These are phyloP conservation scores for Blastobotrys indianensis DNA, from an alignment of 1,139 yeast genomes.

Conservation along the genomic window DNA sequence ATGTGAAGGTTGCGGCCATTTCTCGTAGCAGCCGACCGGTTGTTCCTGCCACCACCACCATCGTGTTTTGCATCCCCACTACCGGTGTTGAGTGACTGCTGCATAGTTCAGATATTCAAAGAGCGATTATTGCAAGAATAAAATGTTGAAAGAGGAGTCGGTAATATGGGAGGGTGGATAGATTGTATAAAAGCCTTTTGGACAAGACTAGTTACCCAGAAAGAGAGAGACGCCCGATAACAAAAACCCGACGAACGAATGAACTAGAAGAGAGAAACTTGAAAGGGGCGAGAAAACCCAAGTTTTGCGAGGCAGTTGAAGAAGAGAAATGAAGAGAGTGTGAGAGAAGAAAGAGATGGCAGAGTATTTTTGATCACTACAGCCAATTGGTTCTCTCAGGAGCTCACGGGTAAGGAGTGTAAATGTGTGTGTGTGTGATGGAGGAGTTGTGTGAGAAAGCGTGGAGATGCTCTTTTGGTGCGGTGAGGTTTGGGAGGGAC, in stretches of 20 bases:
- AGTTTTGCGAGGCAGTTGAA: neutral
- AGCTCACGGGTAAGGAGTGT: too few species aligned
- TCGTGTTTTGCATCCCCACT: neutral
- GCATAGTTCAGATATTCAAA: neutral
- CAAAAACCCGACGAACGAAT: neutral
- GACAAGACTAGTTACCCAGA: neutral
- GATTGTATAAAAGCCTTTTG: too few species aligned
- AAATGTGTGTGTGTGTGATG: too few species aligned
- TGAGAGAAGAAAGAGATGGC: neutral
- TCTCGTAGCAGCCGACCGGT: slow-evolving; percentile 14
- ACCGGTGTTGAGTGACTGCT: neutral
- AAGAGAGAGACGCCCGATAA: neutral
- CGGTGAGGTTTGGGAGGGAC: too few species aligned
- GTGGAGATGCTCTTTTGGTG: too few species aligned
- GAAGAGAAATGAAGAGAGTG: neutral
- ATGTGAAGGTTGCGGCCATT: slow-evolving; percentile 51
- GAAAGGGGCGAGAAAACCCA: neutral
- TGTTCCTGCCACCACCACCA: slow-evolving; percentile 8
- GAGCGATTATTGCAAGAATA: too few species aligned
- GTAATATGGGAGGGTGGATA: too few species aligned
- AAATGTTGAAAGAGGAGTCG: too few species aligned
- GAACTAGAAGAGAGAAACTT: neutral
- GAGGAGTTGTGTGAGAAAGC: too few species aligned
- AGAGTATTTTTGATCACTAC: neutral
- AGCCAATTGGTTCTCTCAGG: too few species aligned